Evolutionary conservation across 768 basidiomycete genomes (phyloP), one percentile per base, ranked within the genome.

Genomic region (Agrocybe praecox): DNA sequence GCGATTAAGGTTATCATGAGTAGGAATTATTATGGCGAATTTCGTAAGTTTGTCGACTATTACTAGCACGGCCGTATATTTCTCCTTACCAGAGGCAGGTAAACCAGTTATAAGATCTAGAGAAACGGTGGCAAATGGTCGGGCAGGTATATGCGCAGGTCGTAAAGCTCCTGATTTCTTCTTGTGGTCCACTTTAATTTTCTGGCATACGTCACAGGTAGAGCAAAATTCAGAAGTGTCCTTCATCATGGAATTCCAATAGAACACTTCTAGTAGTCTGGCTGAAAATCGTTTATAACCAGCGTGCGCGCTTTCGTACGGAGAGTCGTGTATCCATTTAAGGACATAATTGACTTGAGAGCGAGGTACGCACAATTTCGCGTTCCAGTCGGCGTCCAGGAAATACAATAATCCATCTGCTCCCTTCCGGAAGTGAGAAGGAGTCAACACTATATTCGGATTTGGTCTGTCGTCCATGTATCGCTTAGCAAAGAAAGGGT

Each of bases 31-130:
- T 18, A 74, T 68, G 0, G 61, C 73, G 60, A 68, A 70, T 55
- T 82, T 82, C 2, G 74, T 74, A 0, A 72, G 56, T 52, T 68
- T 65, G 49, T 72, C 70, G 5, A 79, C 72, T 1, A 80, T 65
- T 0, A 76, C 73, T 14, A 73, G 59, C 0, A 74, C 58, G 19
- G 59, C 65, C 48, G 71, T 57, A 58, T 52, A 74, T 1, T 69
- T 72, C 2, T 69, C 50, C 2, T 34, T 34, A 15, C 33, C 34
- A 10, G 69, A 71, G 0, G 34, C 7, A 0, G 75, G 76, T 2
- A 79, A 62, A 12, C 72, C 67, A 1, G 67, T 65, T 0, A 79
- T 71, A 21, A 74, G 72, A 47, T 76, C 75, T 67, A 76, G 72
- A 0, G 61, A 56, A 2, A 76, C 62, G 0, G 66, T 61, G 49